phyloP scores from a whole-genome alignment of 768 basidiomycete species.

The Tulasnella sp. region DNA sequence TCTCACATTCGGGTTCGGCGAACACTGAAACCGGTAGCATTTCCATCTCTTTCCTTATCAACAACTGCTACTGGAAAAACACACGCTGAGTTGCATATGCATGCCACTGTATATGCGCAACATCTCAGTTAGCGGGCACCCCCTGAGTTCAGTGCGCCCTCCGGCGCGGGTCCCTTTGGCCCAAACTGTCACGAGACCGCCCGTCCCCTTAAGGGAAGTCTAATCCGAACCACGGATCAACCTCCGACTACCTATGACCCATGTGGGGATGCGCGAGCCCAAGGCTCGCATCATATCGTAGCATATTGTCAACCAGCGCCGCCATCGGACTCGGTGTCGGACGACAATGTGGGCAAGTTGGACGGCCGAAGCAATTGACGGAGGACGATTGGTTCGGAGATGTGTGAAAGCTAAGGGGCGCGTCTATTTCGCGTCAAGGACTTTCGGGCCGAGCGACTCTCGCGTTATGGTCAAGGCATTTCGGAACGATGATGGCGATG shows the following conservation, averaged over 20 bases:
- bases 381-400: neutral
- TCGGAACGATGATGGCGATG: neutral
- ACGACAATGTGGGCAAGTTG: neutral
- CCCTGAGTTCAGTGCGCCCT: neutral
- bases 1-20: no score
- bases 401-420: neutral
- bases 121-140: neutral
- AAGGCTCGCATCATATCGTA: neutral
- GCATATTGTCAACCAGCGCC: neutral
- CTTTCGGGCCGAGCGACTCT: neutral
- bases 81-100: no score
- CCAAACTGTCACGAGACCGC: neutral
- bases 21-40: no score
- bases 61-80: no score
- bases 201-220: conserved; percentile 1
- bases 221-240: conserved; percentile 1
- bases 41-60: no score
- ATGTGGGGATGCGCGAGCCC: neutral
- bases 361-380: neutral
- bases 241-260: neutral
- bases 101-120: neutral
- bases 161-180: neutral
- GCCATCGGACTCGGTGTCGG: neutral
- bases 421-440: neutral
- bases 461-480: neutral